These are phyloP conservation scores for Ogataea paraovalis DNA, from an alignment of 805 yeast species.

Conservation along the genomic window DNA sequence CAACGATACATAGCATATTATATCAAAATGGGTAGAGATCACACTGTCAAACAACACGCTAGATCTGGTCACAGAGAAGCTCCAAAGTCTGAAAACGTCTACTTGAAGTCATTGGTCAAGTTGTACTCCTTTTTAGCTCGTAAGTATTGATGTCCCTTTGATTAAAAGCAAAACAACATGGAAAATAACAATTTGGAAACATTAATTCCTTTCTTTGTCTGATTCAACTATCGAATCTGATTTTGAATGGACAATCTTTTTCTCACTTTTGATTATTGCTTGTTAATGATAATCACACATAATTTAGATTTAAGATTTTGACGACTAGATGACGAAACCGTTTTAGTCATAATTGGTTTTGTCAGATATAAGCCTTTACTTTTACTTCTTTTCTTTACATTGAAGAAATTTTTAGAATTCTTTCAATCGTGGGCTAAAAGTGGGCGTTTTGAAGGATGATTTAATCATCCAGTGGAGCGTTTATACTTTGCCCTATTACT, in stretches of 20 bases:
- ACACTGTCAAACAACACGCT: constrained; percentile 92
- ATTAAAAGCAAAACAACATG: background rate
- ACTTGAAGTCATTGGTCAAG: constrained; percentile 97
- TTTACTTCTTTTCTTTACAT: background rate
- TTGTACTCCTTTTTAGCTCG: constrained; percentile 99
- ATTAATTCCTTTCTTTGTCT: too few species aligned
- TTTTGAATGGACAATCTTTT: background rate
- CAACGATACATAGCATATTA: constrained; percentile 1
- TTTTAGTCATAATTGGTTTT: background rate
- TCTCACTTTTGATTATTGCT: background rate
- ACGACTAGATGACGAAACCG: background rate
- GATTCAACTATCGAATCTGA: too few species aligned
- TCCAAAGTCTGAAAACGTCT: constrained; percentile 99
- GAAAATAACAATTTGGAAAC: background rate
- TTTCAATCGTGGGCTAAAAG: background rate
- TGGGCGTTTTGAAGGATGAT: background rate
- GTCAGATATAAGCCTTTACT: background rate
- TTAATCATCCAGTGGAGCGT: background rate
- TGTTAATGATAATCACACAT: constrained; percentile 1
- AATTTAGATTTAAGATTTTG: constrained; percentile 1
- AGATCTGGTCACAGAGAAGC: constrained; percentile 96
- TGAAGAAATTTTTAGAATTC: background rate
- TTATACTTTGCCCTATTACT: constrained; percentile 2
- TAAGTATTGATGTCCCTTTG: constrained; percentile 46
- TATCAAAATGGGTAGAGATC: constrained; percentile 91